Base-by-base conservation (phyloP, 2,329 filamentous ascomycete genomes). In the Fusarium tuaranense region DNA sequence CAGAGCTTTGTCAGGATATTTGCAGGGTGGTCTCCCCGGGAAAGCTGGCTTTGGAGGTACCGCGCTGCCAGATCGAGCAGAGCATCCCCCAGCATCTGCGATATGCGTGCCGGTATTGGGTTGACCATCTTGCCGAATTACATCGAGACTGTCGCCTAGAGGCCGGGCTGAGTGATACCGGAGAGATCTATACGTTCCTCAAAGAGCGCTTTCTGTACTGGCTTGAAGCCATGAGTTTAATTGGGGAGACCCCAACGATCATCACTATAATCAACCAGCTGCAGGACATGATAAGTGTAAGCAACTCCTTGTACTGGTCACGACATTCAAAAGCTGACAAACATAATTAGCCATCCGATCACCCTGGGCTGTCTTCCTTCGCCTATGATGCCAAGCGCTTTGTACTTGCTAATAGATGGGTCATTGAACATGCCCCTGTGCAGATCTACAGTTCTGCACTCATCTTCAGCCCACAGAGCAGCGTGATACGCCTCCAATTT, bases 81-180 rank as follows among this genome's bases (percentile, higher is more conserved):
- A 14, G 9, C 2, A 60, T 69, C 13, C 53, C 22, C 3, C 30
- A 39, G 0, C 9, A 62, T 41, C 5, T 71, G 14, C 27, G 13
- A 7, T 73, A 71, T 25, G 41, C 48, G 1, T 69, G 63, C 14
- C 39, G 22, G 0, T 73, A 68, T 14, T 71, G 68, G 71, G 63
- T 63, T 16, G 22, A 69, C 10, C 71, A 73, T 41, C 32, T 71
- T 2, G 22, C 30, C 0, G 36, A 30, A 10, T 32, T 66, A 1
- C 51, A 63, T 4, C 7, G 32, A 14, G 10, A 9, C 3, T 16
- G 7, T 16, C 30, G 34, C 2, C 8, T 7, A 3, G 27, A 66
- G 8, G 18, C 12, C 18, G 59, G 48, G 1, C 14, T 72, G 2
- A 10, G 12, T 1, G 70, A 72, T n/a, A n/a, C 7, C 8, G 65